Evolutionary conservation across 2,329 filamentous ascomycete genomes (phyloP), one percentile per base, ranked within the genome.

Genomic region (Mollisiaceae sp.): DNA sequence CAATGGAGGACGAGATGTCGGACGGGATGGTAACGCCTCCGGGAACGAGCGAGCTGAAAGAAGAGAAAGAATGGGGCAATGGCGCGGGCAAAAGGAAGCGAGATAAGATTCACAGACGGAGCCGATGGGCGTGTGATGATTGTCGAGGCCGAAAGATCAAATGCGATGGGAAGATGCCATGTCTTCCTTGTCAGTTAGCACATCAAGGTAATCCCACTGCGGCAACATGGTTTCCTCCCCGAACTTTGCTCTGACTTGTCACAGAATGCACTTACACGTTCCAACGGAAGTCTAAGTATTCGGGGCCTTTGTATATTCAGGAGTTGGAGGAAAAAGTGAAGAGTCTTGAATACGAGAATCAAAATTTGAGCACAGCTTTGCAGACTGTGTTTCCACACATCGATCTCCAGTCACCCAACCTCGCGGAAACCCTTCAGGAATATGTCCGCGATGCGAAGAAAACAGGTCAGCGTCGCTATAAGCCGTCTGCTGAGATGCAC

Each of bases 221-320:
- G 8, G 4, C 54, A 6, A 4, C 35, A 38, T 14, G 18, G 5
- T 38, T 1, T 14, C 32, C 36, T 14, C 15, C 22, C 12, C 39
- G 12, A 8, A 24, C n/a, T 18, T 22, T 24, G 20, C n/a, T 39
- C 32, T 38, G 18, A 57, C 20, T 14, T 38, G 14, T 39, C 35
- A 35, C 32, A 63, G 61, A 47, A 59, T 63, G 61, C 32, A 50
- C 18, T n/a, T 63, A 63, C 43, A 63, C 39, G 8, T 47, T 38
- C n/a, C 47, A 59, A 32, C n/a, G 43, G 8, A 63, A 58, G 43
- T 41, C 61, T 5, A 32, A 54, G 12, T 63, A 63, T n/a, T 43
- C 52, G 11, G 61, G 61, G 8, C 61, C 61, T 1, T 41, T 58
- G 20, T 63, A 63, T 18, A 38, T 59, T 32, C 47, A 57, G 20